These are phyloP conservation scores for Astragalus glycyphyllos DNA, from an alignment of 306 rosid genomes.

Conservation along the genomic window DNA sequence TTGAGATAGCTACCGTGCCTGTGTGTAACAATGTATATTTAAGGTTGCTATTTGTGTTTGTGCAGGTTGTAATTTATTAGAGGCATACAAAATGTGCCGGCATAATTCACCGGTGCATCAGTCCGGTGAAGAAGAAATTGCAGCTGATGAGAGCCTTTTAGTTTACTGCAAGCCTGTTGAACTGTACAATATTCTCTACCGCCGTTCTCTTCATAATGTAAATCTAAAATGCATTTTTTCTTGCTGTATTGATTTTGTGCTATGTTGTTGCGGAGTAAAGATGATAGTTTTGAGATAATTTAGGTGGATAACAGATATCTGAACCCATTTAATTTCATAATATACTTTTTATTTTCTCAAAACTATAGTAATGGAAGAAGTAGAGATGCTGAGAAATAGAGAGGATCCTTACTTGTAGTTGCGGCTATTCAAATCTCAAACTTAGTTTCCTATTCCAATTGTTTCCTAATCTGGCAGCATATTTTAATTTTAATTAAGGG, in stretches of 20 bases:
- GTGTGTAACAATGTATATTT: neutral
- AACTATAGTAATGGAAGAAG: too few species aligned
- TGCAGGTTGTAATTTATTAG: constrained; percentile 32
- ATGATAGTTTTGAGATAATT: too few species aligned
- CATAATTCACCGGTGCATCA: constrained; percentile 64
- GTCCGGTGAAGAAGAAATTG: constrained; percentile 68
- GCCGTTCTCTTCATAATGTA: constrained; percentile 83
- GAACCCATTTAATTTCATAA: too few species aligned
- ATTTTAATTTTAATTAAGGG: neutral
- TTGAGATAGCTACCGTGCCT: neutral
- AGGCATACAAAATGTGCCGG: constrained; percentile 72
- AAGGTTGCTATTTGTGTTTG: neutral
- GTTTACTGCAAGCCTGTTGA: constrained; percentile 97
- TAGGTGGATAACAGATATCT: too few species aligned
- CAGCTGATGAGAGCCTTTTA: constrained; percentile 86
- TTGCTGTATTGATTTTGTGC: constrained; percentile 24
- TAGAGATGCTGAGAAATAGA: too few species aligned
- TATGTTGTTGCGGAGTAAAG: neutral
- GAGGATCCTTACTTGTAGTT: too few species aligned
- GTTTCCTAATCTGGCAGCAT: neutral
- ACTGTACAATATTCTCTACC: constrained; percentile 86
- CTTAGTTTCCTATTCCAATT: neutral
- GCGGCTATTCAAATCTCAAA: constrained; percentile 5
- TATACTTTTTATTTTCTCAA: too few species aligned
- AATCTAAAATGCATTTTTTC: constrained; percentile 17